Conservation (phyloP, 139 green algal genomes). For the Bryopsis sp. region DNA sequence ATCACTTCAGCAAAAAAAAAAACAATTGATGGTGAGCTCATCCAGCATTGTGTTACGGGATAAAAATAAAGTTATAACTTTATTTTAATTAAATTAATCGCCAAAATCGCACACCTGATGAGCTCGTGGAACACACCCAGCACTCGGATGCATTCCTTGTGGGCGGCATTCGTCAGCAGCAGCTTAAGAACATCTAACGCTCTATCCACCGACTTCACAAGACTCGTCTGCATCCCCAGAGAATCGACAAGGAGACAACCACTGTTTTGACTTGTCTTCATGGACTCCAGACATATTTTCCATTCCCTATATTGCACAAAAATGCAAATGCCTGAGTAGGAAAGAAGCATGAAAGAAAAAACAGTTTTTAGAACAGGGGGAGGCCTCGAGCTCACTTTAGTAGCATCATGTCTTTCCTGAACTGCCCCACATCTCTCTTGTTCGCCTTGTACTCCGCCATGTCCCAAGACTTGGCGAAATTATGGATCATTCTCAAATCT, state of each 20-base stretch:
- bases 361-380: too few species aligned
- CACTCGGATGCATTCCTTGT: constrained; percentile 28
- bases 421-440: constrained; percentile 34
- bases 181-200: constrained; percentile 24
- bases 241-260: constrained; percentile 1
- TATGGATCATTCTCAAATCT: constrained; percentile 26
- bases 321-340: too few species aligned
- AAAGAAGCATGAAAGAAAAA: too few species aligned
- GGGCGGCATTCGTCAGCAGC: constrained; percentile 35
- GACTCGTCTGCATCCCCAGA: constrained; percentile 11
- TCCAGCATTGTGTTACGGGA: neutral
- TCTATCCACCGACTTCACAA: constrained; percentile 24
- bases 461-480: constrained; percentile 31
- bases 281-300: neutral
- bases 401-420: constrained; percentile 38
- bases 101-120: neutral
- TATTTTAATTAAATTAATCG: neutral
- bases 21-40: neutral
- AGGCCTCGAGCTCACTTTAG: too few species aligned
- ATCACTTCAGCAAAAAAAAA: neutral
- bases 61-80: neutral
- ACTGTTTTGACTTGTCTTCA: neutral
- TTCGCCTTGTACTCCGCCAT: constrained; percentile 16
- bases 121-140: constrained; percentile 28
- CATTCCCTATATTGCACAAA: neutral